These are phyloP conservation scores for Pseudoneurospora amorphoporcata DNA, from an alignment of 495 filamentous ascomycete species.

Conservation along the genomic window DNA sequence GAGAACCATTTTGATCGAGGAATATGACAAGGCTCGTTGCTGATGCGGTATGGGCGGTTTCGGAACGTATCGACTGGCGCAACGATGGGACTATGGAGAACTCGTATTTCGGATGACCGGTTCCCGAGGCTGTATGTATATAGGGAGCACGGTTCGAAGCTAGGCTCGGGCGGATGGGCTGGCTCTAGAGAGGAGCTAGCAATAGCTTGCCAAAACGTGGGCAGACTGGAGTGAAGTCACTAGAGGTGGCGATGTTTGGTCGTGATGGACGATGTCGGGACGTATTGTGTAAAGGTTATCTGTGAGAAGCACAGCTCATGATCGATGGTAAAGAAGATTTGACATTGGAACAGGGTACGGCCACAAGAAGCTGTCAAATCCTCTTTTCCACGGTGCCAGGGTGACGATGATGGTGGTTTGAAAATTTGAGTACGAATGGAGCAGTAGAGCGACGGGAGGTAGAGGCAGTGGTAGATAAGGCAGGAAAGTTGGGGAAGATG, in stretches of 20 bases:
- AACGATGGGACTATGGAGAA: neutral
- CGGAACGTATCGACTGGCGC: neutral
- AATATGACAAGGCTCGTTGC: neutral
- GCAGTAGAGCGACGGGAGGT: neutral
- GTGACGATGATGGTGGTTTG: neutral
- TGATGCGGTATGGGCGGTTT: neutral
- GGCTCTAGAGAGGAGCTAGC: neutral
- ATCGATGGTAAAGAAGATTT: constrained; percentile 6
- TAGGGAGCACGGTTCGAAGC: neutral
- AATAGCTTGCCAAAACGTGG: neutral
- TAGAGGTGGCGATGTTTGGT: neutral
- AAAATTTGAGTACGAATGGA: neutral
- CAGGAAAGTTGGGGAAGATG: neutral
- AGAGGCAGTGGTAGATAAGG: neutral
- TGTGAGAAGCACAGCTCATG: constrained; percentile 17
- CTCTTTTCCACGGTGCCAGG: neutral
- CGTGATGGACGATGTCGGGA: neutral
- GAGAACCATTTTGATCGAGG: constrained; percentile 35
- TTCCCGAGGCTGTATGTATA: neutral
- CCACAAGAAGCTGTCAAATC: constrained; percentile 4
- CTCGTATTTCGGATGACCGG: neutral
- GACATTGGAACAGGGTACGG: constrained; percentile 9
- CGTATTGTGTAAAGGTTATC: neutral
- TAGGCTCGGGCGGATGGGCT: neutral
- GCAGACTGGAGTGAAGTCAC: neutral